phyloP scores from a whole-genome alignment of 2,329 filamentous ascomycete genomes.

The Xylaria sp. region DNA sequence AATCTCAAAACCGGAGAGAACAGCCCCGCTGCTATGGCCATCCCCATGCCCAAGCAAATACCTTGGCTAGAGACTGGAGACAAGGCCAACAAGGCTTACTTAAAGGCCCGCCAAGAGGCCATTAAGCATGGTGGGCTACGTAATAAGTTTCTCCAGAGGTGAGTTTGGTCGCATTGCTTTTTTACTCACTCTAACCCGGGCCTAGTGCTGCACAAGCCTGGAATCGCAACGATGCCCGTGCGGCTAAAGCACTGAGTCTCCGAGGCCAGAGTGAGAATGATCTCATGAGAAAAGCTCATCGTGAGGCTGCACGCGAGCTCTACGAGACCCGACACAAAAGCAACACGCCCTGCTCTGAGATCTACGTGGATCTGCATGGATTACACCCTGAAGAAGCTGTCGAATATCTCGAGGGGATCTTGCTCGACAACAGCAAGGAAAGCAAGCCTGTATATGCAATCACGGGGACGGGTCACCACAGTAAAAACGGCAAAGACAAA shows the following conservation, averaged over 20 bases:
- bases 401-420: constrained; percentile 82
- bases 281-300: constrained; percentile 92
- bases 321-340: constrained; percentile 91
- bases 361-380: constrained; percentile 95
- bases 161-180: constrained; percentile 23
- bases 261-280: constrained; percentile 96
- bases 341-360: constrained; percentile 55
- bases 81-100: constrained; percentile 84
- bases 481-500: constrained; percentile 98
- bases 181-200: constrained; percentile 11
- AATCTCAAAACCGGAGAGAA: constrained; percentile 67
- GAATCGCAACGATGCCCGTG: constrained; percentile 95
- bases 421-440: constrained; percentile 73
- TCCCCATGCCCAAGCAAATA: constrained; percentile 82
- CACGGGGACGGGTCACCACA: constrained; percentile 93
- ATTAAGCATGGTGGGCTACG: constrained; percentile 95
- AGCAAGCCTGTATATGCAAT: constrained; percentile 84
- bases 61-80: constrained; percentile 95
- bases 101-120: constrained; percentile 90
- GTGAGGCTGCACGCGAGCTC: constrained; percentile 83
- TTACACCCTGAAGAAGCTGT: constrained; percentile 97
- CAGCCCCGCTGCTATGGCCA: constrained; percentile 74
- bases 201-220: constrained; percentile 88
- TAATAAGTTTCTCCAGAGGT: constrained; percentile 97
- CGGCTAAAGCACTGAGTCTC: constrained; percentile 89